phyloP scores from a whole-genome alignment of 768 basidiomycete genomes.

The Strobilomyces confusus region DNA sequence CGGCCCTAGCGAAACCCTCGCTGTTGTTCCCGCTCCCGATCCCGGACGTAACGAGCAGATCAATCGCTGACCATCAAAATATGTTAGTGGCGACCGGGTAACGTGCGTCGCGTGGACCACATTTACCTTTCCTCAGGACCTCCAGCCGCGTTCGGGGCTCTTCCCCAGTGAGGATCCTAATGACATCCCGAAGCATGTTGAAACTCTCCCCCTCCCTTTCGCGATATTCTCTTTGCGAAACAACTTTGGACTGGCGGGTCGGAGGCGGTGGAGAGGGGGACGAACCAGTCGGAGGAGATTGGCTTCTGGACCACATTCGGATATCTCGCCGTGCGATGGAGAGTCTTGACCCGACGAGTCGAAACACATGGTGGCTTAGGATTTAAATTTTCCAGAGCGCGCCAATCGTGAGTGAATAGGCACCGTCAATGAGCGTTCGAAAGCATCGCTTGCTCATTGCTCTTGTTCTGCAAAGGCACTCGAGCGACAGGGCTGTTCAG shows the following conservation, averaged over 20 bases:
- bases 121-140: slow-evolving; percentile 15
- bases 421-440: too few species aligned
- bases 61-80: slow-evolving; percentile 2
- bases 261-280: not conserved
- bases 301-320: slow-evolving; percentile 1
- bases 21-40: not conserved
- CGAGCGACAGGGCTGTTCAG: not conserved
- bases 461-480: not conserved
- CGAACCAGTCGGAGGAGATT: too few species aligned
- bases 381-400: not conserved
- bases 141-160: slow-evolving; percentile 18
- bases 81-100: not conserved
- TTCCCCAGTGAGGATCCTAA: slow-evolving; percentile 12
- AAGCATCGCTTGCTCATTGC: not conserved
- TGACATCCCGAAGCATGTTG: slow-evolving; percentile 11
- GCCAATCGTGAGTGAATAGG: not conserved
- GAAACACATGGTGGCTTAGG: not conserved
- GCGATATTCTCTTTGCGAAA: slow-evolving; percentile 19
- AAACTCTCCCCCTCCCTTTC: slow-evolving; percentile 21
- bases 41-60: not conserved
- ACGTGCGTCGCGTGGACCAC: not conserved
- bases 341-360: not conserved
- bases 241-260: slow-evolving; percentile 11
- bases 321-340: not conserved
- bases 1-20: not conserved